Evolutionary conservation across 2,329 filamentous ascomycete species (phyloP).

Genomic region (Sarocladium brachiariae): DNA sequence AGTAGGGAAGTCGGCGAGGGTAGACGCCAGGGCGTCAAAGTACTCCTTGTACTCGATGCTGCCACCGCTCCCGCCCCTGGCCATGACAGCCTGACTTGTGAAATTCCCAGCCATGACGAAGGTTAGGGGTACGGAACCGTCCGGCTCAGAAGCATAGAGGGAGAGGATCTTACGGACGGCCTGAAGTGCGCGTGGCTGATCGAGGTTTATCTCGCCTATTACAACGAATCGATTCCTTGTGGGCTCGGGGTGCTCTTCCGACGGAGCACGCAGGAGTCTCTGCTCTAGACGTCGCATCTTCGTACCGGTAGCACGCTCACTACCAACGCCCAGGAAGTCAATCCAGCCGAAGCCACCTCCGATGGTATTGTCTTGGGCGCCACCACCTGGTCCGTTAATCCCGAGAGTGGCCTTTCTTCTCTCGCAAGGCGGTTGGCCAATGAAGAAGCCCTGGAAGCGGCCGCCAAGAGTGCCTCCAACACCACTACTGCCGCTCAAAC

Average conservation of each 20-base stretch:
- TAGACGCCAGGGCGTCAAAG: constrained; percentile 79
- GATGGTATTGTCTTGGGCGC: constrained; percentile 50
- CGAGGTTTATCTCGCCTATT: constrained; percentile 79
- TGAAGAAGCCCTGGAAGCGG: constrained; percentile 81
- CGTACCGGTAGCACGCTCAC: constrained; percentile 72
- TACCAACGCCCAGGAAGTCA: constrained; percentile 88
- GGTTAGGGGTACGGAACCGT: constrained; percentile 62
- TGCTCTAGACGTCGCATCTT: constrained; percentile 79
- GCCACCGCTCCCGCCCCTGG: constrained; percentile 63
- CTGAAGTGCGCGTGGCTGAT: constrained; percentile 72
- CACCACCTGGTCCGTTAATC: constrained; percentile 52
- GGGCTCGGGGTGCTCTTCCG: constrained; percentile 22
- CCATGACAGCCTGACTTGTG: constrained; percentile 56
- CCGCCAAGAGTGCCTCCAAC: constrained; percentile 90
- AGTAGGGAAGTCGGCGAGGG: constrained; percentile 75
- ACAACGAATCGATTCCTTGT: constrained; percentile 58
- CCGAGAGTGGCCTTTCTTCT: constrained; percentile 74
- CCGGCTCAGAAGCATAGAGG: constrained; percentile 60
- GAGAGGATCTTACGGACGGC: constrained; percentile 74
- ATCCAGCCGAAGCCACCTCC: constrained; percentile 93
- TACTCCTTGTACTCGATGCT: constrained; percentile 96
- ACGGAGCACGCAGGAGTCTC: constrained; percentile 48
- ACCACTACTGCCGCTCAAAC: constrained; percentile 69
- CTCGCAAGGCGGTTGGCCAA: constrained; percentile 88
- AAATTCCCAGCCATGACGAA: constrained; percentile 89